Percentiles rank a stretch among this genome's conserved stretches.
phyloP scores from a whole-genome alignment of 2,329 filamentous ascomycete genomes.

The Aspergillus transmontanensis region DNA sequence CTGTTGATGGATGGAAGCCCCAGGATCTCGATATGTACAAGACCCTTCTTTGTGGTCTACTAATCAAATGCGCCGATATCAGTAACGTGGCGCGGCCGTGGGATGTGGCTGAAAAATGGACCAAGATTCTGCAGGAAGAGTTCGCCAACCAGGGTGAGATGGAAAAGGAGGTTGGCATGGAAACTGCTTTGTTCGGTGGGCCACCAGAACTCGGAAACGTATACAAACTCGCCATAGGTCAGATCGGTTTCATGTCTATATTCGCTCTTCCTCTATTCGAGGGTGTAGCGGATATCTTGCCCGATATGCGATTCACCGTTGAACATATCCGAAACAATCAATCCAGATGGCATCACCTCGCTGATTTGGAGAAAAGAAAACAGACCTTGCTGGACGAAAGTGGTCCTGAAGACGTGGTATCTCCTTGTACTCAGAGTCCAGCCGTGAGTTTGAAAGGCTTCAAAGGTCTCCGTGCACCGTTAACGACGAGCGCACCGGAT shows the following conservation, averaged over 20 bases:
- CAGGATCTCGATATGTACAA: constrained; percentile 76
- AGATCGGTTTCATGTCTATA: constrained; percentile 95
- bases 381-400: constrained; percentile 26
- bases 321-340: constrained; percentile 80
- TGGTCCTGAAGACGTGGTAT: constrained; percentile 28
- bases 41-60: constrained; percentile 79
- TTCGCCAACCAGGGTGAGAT: constrained; percentile 91
- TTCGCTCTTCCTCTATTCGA: constrained; percentile 93
- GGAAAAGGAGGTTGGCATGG: constrained; percentile 84
- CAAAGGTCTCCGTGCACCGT: constrained; percentile 13
- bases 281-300: constrained; percentile 81
- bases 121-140: constrained; percentile 89
- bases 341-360: constrained; percentile 60
- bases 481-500: constrained; percentile 10
- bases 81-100: constrained; percentile 93
- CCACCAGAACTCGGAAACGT: constrained; percentile 81
- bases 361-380: constrained; percentile 34
- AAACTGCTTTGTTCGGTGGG: constrained; percentile 78
- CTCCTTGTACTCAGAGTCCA: constrained; percentile 40
- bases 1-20: constrained; percentile 72
- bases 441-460: constrained; percentile 16
- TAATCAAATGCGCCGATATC: constrained; percentile 98
- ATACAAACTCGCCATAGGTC: constrained; percentile 79
- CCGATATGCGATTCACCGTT: constrained; percentile 80
- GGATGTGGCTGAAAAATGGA: constrained; percentile 83